phyloP scores from a whole-genome alignment of 352 stramenopile genomes.

The Phytophthora pseudosyringae region DNA sequence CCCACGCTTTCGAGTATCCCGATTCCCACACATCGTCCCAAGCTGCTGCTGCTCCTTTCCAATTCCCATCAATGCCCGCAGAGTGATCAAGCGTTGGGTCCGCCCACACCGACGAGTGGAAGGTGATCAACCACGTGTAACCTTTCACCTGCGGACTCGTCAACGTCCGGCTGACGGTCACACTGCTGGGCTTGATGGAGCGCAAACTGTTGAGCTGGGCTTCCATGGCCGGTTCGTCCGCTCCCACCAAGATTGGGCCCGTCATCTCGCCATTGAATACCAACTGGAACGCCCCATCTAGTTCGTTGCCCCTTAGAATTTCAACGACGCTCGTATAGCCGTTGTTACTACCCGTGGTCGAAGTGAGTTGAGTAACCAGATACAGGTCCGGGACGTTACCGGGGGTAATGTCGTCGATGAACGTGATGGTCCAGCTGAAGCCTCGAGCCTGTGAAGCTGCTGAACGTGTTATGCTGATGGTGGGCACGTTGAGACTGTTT shows the following conservation, averaged over 20 bases:
- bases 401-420: constrained; percentile 63
- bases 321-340: constrained; percentile 67
- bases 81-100: constrained; percentile 91
- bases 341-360: constrained; percentile 27
- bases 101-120: constrained; percentile 92
- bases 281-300: constrained; percentile 93
- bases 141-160: constrained; percentile 72
- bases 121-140: constrained; percentile 94
- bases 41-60: constrained; percentile 79
- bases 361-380: constrained; percentile 35
- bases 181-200: constrained; percentile 91
- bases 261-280: constrained; percentile 94
- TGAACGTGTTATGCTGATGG: constrained; percentile 57
- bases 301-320: constrained; percentile 82
- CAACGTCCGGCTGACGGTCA: constrained; percentile 49
- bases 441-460: constrained; percentile 66
- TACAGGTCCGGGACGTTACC: constrained; percentile 76
- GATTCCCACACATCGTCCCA: constrained; percentile 94
- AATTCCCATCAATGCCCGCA: constrained; percentile 89
- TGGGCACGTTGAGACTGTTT: constrained; percentile 49
- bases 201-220: constrained; percentile 92
- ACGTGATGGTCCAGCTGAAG: constrained; percentile 86
- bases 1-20: constrained; percentile 96
- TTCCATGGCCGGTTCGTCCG: constrained; percentile 82
- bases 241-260: constrained; percentile 88